Evolutionary conservation across 1,284 basidiomycete genomes (phyloP).

Genomic region (Athelia sp.): DNA sequence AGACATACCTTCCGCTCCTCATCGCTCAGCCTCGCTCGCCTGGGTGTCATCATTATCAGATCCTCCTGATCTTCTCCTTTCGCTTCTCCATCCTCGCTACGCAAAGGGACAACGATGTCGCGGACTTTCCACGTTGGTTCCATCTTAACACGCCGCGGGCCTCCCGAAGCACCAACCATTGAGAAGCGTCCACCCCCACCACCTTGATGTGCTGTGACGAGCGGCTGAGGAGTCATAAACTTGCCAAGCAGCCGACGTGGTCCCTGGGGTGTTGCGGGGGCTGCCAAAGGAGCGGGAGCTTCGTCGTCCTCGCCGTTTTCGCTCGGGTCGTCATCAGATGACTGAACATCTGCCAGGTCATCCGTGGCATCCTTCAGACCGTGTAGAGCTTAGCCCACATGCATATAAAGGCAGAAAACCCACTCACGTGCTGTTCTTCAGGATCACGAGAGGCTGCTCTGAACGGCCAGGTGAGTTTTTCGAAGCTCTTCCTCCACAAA

Average conservation of each 20-base stretch:
- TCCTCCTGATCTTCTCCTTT: background rate
- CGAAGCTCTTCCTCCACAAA: constrained; percentile 29
- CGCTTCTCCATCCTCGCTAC: background rate
- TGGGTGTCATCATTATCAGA: constrained; percentile 2
- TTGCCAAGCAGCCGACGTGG: background rate
- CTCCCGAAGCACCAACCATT: constrained; percentile 26
- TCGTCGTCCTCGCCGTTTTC: constrained; percentile 7
- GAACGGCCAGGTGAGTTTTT: constrained; percentile 29
- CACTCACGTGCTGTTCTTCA: constrained; percentile 12
- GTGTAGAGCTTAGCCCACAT: too few species aligned
- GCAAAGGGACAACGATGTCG: constrained; percentile 43
- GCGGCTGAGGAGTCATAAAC: constrained; percentile 7
- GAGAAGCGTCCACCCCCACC: constrained; percentile 23
- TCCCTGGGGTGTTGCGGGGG: background rate
- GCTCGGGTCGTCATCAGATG: background rate
- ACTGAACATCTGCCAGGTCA: constrained; percentile 2
- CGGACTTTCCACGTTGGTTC: constrained; percentile 49
- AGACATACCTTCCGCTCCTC: constrained; percentile 44
- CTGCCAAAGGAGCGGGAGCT: constrained; percentile 1
- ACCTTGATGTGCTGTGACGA: constrained; percentile 5
- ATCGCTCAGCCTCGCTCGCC: constrained; percentile 30
- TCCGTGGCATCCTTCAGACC: background rate
- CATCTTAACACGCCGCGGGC: constrained; percentile 40
- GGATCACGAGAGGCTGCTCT: constrained; percentile 20
- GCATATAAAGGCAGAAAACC: too few species aligned